phyloP scores from a whole-genome alignment of 1,284 basidiomycete species.

The Ceratobasidium sp. region DNA sequence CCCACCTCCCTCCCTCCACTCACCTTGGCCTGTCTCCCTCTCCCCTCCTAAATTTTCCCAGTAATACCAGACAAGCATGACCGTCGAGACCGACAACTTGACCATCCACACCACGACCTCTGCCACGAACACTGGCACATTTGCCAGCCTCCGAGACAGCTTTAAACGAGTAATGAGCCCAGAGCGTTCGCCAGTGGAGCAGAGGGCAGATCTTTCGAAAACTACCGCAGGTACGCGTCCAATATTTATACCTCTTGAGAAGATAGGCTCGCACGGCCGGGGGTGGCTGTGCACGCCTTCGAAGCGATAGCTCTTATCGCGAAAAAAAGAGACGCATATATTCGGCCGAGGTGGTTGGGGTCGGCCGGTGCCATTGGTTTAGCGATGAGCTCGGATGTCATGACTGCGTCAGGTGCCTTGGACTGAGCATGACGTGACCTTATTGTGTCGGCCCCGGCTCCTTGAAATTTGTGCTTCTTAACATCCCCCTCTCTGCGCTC shows the following conservation, averaged over 20 bases:
- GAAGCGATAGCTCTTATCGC: conserved; percentile 6
- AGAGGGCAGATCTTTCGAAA: background rate
- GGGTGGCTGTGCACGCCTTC: conserved; percentile 38
- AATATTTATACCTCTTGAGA: conserved; percentile 26
- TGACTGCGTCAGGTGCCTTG: conserved; percentile 29
- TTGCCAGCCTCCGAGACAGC: conserved; percentile 35
- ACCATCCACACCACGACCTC: conserved; percentile 9
- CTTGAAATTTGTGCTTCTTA: conserved; percentile 38
- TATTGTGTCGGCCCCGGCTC: conserved; percentile 30
- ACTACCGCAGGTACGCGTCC: conserved; percentile 19
- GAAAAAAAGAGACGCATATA: conserved; percentile 28
- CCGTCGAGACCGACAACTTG: conserved; percentile 32
- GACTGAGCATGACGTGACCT: conserved; percentile 21
- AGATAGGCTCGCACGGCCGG: conserved; percentile 27
- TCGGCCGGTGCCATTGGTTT: conserved; percentile 16
- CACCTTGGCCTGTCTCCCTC: background rate
- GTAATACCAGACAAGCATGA: conserved; percentile 16
- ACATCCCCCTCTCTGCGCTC: conserved; percentile 1
- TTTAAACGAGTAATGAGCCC: conserved; percentile 42
- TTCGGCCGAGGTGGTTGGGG: conserved; percentile 34
- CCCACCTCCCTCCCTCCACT: background rate
- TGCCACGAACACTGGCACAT: background rate
- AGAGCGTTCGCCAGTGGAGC: conserved; percentile 25
- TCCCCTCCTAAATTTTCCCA: background rate
- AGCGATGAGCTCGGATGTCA: conserved; percentile 29